Base-by-base conservation (phyloP, 345 rosid genomes). In the Melastoma malabathricum region DNA sequence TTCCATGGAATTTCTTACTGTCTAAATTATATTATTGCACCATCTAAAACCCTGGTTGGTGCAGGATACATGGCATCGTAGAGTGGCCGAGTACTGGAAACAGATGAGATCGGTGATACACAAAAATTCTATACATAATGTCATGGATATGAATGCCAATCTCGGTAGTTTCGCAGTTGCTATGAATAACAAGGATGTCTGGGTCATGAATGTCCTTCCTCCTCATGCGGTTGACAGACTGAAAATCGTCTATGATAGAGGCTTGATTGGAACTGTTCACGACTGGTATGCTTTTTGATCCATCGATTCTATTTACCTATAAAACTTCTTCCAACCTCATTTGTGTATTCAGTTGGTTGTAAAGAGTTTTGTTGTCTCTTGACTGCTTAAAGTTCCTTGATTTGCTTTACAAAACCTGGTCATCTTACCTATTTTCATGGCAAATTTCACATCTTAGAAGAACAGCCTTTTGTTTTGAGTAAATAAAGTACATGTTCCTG, bases 201-300 rank as follows among this genome's bases (percentile, higher is more conserved):
- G 98, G 98, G 96, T 87, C 52, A 92, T 92, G 96, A 92, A 92
- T 53, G 95, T 92, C 70, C 80, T 89, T 68, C 93, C 98, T 0
- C 72, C 75, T 57, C 71, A 65, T 43, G 68, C 62, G 57, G 72
- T 85, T 54, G 72, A 81, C 23, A 84, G 75, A 67, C 58, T 87
- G 73, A 92, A 87, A 75, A 79, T 87, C 44, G 61, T 92, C 66
- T 92, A 80, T 51, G 98, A 92, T 64, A 83, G 98, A 61, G 98
- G 98, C 55, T 78, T 92, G 53, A 87, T 92, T 25, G 98, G 98
- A 63, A 80, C 93, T 29, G 85, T 84, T 64, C 98, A 92, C 67
- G 95, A 92, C 63, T 92, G 98, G 98, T 87, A 74, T 47, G 70
- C 58, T 43, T 47, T 60, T 44, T 18, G 48, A 54, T 18, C 53